Evolutionary conservation across 2,329 filamentous ascomycete species (phyloP), one percentile per base, ranked within the genome.

Genomic region (Ophiostoma himal-ulmi): DNA sequence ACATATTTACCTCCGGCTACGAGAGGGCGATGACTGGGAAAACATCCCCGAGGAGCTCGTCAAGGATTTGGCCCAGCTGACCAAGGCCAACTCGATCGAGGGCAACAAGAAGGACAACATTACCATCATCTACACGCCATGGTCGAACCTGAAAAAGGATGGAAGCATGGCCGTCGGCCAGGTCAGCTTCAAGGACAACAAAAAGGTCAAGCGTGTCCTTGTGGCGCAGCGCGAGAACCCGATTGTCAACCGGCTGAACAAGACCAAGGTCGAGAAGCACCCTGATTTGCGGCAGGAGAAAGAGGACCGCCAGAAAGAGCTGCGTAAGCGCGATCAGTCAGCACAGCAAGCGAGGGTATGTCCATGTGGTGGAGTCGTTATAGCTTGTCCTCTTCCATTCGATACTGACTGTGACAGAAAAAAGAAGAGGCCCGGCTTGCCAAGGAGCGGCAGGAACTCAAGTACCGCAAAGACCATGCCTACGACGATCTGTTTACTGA

Each of bases 101-200:
- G 95, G 95, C 74, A 99, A 99, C 83, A 99, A 99, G 81, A 98
- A 97, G 80, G 94, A 98, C 80, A 98, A 98, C 80, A 84, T 99
- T 76, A 96, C 93, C 20, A 80, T 99, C 77, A 96, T 99, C 77
- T 99, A 99, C 82, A 99, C 95, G 5, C 95, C 95, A 7, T 98
- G 95, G 79, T 91, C 92, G 64, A 99, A 99, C 79, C 86, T 99
- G 44, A 91, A 92, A 78, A 99, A 99, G 78, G 93, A 96, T 77
- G 94, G 94, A 39, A 92, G 90, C 79, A 99, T 99, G 95, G 94
- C 92, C 22, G 90, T 90, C 3, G 95, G 95, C 30, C 95, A 99
- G 78, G 95, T 99, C 69, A 90, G 91, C 73, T 99, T 98, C 83
- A 94, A 97, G 78, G 92, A 97, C 80, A 86, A 85, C 57, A 93